Evolutionary conservation across 106 monocot species (phyloP), one percentile per base, ranked within the genome.

Genomic region (Dendrobium nobile): DNA sequence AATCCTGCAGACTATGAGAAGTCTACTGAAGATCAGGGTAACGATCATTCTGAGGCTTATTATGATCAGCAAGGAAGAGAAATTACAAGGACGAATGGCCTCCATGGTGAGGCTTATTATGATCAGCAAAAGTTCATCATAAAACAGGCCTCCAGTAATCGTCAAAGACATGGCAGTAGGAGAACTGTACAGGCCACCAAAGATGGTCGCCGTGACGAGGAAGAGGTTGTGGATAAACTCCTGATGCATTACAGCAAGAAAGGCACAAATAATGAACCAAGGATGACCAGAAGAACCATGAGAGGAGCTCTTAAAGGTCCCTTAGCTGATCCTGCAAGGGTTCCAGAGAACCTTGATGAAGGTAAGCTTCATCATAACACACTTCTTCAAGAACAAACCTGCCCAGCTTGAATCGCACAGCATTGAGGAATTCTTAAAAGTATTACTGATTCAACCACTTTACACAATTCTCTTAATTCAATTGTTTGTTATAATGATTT

Each of bases 141-240:
- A 64, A 48, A 65, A 13, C 37, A 16, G 76, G 44, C 41, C 9
- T 75, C 58, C n/a, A 77, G 54, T n/a, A 73, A 19, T 27, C 67
- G 18, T 40, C 37, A 78, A 73, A 82, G 73, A 61, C 47, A 82
- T 18, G 77, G 72, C 27, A 67, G 82, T n/a, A 84, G 81, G 22
- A 10, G 13, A 51, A 13, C 51, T 51, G 10, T 13, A 51, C 13
- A 13, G 51, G 13, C 51, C 13, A 13, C 51, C 51, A 15, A 51
- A 51, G 51, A 51, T 51, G 51, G 2, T 51, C 1, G 51, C 51
- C 2, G 15, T 3, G 51, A 51, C 51, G 15, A 2, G 13, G 51
- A 51, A 13, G 51, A 51, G 51, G 13, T 13, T 51, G 15, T 51
- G 51, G 51, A 51, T 51, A 51, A 13, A 51, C 51, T 51, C 51